These are phyloP conservation scores for Dorcoceras hygrometricum DNA, from an alignment of 257 asterid species.

Conservation along the genomic window DNA sequence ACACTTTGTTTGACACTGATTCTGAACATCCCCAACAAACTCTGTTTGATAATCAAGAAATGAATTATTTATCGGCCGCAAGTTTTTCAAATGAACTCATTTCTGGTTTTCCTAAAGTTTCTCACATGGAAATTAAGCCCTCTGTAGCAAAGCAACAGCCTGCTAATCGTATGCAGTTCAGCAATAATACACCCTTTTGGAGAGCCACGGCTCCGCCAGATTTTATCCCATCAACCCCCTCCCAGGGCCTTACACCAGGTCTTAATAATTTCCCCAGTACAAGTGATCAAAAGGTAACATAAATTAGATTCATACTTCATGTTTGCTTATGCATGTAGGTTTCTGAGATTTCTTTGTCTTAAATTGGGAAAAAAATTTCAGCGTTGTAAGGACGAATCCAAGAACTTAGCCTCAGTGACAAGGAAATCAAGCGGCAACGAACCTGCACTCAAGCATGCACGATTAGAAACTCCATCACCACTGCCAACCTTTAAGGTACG, in stretches of 20 bases:
- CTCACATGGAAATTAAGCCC: constrained; percentile 20
- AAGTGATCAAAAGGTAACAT: constrained; percentile 30
- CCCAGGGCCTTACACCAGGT: constrained; percentile 35
- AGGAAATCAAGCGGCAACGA: constrained; percentile 36
- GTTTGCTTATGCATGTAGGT: background rate
- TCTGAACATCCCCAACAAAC: constrained; percentile 30
- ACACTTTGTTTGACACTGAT: constrained; percentile 40
- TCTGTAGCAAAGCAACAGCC: constrained; percentile 21
- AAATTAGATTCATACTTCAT: background rate
- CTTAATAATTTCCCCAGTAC: constrained; percentile 15
- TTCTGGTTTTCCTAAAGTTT: constrained; percentile 25
- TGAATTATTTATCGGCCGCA: constrained; percentile 29
- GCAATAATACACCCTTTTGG: constrained; percentile 29
- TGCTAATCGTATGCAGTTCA: constrained; percentile 29
- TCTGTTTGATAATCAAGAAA: constrained; percentile 15
- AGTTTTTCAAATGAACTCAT: constrained; percentile 26
- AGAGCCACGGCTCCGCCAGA: constrained; percentile 27
- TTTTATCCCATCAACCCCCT: constrained; percentile 33
- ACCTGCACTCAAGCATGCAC: constrained; percentile 44
- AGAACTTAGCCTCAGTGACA: constrained; percentile 18
- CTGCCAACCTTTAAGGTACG: constrained; percentile 73
- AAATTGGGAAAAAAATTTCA: constrained; percentile 20
- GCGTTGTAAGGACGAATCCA: constrained; percentile 32
- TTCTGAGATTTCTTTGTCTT: constrained; percentile 14
- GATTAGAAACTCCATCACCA: constrained; percentile 71